Evolutionary conservation across 2,329 filamentous ascomycete species (phyloP), one percentile per base, ranked within the genome.

Genomic region (Cercospora sp.): DNA sequence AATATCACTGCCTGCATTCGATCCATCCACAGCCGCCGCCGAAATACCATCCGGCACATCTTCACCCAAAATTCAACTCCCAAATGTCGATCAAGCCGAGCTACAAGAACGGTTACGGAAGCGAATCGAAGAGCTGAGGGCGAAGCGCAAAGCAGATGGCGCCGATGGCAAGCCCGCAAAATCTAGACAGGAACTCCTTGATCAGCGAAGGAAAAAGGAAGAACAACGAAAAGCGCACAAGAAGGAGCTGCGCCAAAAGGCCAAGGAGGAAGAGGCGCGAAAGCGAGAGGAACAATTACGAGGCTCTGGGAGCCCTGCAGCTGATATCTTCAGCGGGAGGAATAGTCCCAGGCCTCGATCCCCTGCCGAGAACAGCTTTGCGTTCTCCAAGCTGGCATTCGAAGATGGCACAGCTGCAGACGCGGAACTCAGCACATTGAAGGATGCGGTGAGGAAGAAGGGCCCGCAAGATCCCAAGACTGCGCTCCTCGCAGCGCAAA

Each of bases 371-470:
- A 90, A 88, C 76, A 91, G 90, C 82, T 96, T 97, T 78, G 89
- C 92, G 5, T 99, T 98, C 79, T 93, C 94, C 34, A 90, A 92
- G 40, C 89, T 99, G n/a, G 89, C 92, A 10, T 99, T 98, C 78
- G 88, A 88, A 4, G 94, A 98, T 77, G 94, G 94, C 45, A 87
- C 92, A 62, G 87, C 91, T 70, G 85, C 96, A 60, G 92, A 94
- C 61, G 87, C 92, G 69, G 88, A 90, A 66, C 85, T 91, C 18
- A 83, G 83, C 5, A 82, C 82, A 53, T 82, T 90, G 18, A 66
- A 72, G 21, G 89, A 90, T 64, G 86, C 88, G 69, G 87, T 87
- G 76, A 92, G 91, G 82, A 90, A 89, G 80, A 93, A 92, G 80
- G 94, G 94, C 0, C 91, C 93, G 1, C 90, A 90, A 66, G 95